A percentile compares a stretch with the other conserved stretches of the same genome.
These are phyloP conservation scores for Balamuthia mandrillaris DNA, from an alignment of 208 protist species.

Conservation along the genomic window DNA sequence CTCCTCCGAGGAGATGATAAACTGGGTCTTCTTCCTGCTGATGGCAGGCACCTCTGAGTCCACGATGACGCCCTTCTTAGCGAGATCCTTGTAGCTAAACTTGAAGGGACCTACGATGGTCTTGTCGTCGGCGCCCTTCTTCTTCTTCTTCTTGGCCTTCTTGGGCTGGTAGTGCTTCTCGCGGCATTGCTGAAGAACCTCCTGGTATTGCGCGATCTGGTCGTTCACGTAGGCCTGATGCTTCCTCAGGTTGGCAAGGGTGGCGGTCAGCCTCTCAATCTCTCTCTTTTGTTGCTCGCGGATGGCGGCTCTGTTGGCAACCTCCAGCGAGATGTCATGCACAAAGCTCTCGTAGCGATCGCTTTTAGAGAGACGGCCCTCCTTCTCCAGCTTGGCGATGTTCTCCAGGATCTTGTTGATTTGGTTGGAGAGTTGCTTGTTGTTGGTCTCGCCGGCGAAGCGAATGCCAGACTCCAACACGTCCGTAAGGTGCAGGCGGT, in stretches of 20 bases:
- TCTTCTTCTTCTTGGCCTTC: conserved; percentile 47
- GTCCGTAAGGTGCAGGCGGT: conserved; percentile 35
- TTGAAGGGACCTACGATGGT: conserved; percentile 52
- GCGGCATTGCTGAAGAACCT: conserved; percentile 61
- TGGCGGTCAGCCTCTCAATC: conserved; percentile 51
- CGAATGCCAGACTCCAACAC: conserved; percentile 43
- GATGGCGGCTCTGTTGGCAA: conserved; percentile 60
- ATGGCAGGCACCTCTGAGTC: conserved; percentile 57
- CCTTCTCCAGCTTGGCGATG: conserved; percentile 63
- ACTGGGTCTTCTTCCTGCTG: conserved; percentile 55
- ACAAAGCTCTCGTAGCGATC: conserved; percentile 67
- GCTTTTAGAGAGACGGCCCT: conserved; percentile 41
- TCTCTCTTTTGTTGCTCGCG: conserved; percentile 66
- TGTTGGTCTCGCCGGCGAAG: conserved; percentile 45
- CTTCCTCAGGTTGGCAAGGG: conserved; percentile 47
- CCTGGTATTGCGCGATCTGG: conserved; percentile 61
- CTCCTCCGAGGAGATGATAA: conserved; percentile 56
- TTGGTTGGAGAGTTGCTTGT: conserved; percentile 12
- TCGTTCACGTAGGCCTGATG: conserved; percentile 66
- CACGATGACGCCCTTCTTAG: conserved; percentile 57
- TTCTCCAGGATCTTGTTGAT: conserved; percentile 63
- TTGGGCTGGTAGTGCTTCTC: conserved; percentile 56
- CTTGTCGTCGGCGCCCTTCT: conserved; percentile 45
- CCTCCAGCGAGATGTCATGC: conserved; percentile 66
- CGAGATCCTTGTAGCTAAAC: conserved; percentile 35